A percentile compares a stretch with the other conserved stretches of the same genome.
Conservation (phyloP, 169 alveolate genomes). For the Eimeria acervulina region DNA sequence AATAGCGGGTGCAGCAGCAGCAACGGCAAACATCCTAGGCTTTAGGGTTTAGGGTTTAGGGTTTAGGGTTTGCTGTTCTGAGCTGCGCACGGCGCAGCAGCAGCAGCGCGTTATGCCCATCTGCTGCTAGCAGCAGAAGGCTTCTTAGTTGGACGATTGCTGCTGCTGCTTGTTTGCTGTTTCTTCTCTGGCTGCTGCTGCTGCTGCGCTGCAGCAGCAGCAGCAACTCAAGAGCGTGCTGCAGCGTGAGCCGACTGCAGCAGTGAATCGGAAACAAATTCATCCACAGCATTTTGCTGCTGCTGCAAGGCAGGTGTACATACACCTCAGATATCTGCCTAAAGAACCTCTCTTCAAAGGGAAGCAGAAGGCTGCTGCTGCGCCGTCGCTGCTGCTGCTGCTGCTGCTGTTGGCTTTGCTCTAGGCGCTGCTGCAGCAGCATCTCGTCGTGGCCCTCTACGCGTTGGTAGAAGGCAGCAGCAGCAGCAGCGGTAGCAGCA, state of each 20-base stretch:
- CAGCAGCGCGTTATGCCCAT: slow-evolving; percentile 20
- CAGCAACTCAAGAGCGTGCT: neutral
- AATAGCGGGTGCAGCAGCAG: too few species aligned
- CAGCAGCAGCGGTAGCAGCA: slow-evolving; percentile 68
- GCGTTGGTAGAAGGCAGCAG: slow-evolving; percentile 76
- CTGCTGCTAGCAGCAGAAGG: slow-evolving; percentile 48
- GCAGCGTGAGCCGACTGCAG: slow-evolving; percentile 32
- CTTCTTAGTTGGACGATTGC: neutral
- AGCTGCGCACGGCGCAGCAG: slow-evolving; percentile 56
- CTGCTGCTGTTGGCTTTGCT: slow-evolving; percentile 34
- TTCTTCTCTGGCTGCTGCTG: too few species aligned
- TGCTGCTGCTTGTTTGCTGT: too few species aligned
- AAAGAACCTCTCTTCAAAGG: slow-evolving; percentile 67
- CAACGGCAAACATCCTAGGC: neutral
- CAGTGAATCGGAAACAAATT: slow-evolving; percentile 48
- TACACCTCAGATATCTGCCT: slow-evolving; percentile 58
- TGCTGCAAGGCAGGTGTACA: slow-evolving; percentile 63
- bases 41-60: slow-evolving; percentile 63
- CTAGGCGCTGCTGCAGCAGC: slow-evolving; percentile 63
- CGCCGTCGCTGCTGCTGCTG: neutral
- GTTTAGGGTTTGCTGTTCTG: neutral
- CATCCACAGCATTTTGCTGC: slow-evolving; percentile 58
- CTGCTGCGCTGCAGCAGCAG: too few species aligned
- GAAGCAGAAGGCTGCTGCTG: neutral
- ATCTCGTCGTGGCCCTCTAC: slow-evolving; percentile 59